Base-by-base conservation (phyloP, 176 grass and related monocot species). In the Hsuehochloa calcarea region DNA sequence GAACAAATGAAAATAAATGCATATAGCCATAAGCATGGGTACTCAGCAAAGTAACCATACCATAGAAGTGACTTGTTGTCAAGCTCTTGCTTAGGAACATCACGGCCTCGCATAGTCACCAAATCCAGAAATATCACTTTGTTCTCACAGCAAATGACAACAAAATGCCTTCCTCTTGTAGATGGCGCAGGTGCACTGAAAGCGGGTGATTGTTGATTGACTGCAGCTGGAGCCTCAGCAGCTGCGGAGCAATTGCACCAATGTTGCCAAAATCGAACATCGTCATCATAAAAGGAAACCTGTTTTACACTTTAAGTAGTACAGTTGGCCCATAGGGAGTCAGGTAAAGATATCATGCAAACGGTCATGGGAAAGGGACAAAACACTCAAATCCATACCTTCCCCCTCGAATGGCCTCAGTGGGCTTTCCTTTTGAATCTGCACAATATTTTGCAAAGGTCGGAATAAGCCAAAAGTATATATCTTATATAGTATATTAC, bases 41-140 rank as follows among this genome's bases (percentile, higher is more conserved):
- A 71, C 61, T 31, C 76, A 68, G 68, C 40, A 63, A 82, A 73
- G 41, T 65, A 65, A 74, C 51, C 84, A 71, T 95, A 99, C 96
- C 96, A 99, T 70, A 99, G 90, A 92, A 99, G 93, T 54, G 96
- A 96, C 55, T 89, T 95, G 82, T 99, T 99, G 65, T 99, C 96
- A 86, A 99, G 93, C 85, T 99, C 96, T 77, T 92, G 90, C 78
- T 94, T 99, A 41, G 93, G 96, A 82, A 99, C 96, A 90, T 99
- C 93, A 38, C 90, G 96, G 14, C 96, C 96, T 38, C 91, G 72
- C 96, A 99, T 96, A 71, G 96, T 99, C 46, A 99, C 96, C 51
- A 99, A 90, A 88, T 96, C 96, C 82, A 99, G 87, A 91, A 99
- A 99, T 75, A 96, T 99, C 47, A 91, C 96, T 90, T 99, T 99